phyloP scores from a whole-genome alignment of 305 asterid species.

The Petunia hybrid region DNA sequence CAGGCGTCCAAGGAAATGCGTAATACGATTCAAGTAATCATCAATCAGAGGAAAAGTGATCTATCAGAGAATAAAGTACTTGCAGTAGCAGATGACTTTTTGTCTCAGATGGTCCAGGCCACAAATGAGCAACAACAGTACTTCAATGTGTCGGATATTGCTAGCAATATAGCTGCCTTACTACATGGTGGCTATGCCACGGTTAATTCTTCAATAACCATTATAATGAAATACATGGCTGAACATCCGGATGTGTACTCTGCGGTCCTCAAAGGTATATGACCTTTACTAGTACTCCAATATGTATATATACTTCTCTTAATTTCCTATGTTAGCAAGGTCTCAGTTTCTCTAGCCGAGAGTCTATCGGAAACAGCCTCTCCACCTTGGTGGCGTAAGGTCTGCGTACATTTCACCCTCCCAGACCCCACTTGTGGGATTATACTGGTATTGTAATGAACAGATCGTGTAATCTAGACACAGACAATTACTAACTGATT shows the following conservation, averaged over 20 bases:
- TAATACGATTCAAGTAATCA: background rate
- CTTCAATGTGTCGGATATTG: slow-evolving; percentile 26
- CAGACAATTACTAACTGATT: too few species aligned
- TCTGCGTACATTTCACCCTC: too few species aligned
- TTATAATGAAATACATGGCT: slow-evolving; percentile 29
- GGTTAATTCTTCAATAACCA: slow-evolving; percentile 21
- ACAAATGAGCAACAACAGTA: slow-evolving; percentile 26
- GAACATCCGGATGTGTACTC: slow-evolving; percentile 26
- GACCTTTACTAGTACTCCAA: background rate
- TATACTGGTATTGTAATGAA: too few species aligned
- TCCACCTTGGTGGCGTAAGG: too few species aligned
- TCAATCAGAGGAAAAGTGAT: too few species aligned
- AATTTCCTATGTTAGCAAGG: too few species aligned
- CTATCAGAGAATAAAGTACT: background rate
- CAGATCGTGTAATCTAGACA: background rate
- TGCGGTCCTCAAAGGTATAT: slow-evolving; percentile 31
- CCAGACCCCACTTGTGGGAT: too few species aligned
- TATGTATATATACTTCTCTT: too few species aligned
- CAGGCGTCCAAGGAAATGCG: slow-evolving; percentile 24
- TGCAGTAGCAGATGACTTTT: slow-evolving; percentile 21
- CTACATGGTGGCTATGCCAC: slow-evolving; percentile 29
- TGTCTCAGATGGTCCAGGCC: slow-evolving; percentile 25
- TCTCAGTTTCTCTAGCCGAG: too few species aligned
- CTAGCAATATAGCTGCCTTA: slow-evolving; percentile 21
- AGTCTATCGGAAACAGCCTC: too few species aligned